Base-by-base conservation (phyloP, 768 basidiomycete species). In the Termitomyces eurrhizus region DNA sequence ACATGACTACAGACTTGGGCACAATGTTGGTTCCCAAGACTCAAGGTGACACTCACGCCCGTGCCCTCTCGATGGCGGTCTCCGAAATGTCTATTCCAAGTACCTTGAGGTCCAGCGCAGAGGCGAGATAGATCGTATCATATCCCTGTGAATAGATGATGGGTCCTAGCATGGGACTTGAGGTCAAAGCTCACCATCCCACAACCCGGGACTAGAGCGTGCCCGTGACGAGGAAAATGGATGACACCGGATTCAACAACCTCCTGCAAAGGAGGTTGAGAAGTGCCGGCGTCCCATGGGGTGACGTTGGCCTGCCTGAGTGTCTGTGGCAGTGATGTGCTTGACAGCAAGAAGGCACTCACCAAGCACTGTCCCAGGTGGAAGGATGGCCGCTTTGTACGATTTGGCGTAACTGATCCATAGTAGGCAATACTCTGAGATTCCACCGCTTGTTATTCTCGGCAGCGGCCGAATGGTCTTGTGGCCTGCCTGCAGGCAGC, bases 241-340 rank as follows among this genome's bases (percentile, higher is more conserved):
- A 85, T 65, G 32, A 74, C 69, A 16, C 73, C 73, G 2, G 78
- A 77, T 52, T 80, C 73, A 18, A 88, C 66, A 1, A 85, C 70
- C 52, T 85, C 81, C 32, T 68, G 70, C 61, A 89, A 72, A 0
- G 86, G 77, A 7, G 83, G 85, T 62, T 89, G 87, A 4, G 74
- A 65, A 3, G 72, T 67, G 5, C 84, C 81, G 6, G 68, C 67
- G 63, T 89, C 88, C 88, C 89, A 90, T 1, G 89, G 88, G 0
- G 85, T 88, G 1, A 83, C 57, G 0, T 75, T 73, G 0, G 70
- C 64, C 65, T 80, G 73, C 84, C 85, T 83, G 62, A 12, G 14
- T 46, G 45, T n/a, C 21, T 46, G 21, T 46, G 45, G 45, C 45
- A 46, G 45, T 46, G 12, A 24, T 13, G 45, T 13, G 24, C 13